phyloP scores from a whole-genome alignment of 192 early-diverging fungal genomes.

The Linnemannia zychae region DNA sequence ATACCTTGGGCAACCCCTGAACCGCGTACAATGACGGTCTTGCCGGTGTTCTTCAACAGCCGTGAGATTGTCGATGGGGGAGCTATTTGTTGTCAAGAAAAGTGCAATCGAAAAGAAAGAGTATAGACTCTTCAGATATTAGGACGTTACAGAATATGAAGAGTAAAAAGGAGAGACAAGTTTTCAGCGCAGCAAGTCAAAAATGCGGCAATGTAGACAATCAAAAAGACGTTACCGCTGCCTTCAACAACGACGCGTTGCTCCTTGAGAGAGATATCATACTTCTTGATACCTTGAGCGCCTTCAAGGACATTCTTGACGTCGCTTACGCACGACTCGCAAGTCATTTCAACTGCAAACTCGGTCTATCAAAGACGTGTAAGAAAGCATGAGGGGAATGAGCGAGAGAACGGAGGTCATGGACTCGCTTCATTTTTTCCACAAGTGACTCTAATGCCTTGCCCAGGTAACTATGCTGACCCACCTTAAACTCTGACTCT shows the following conservation, averaged over 20 bases:
- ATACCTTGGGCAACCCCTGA: constrained; percentile 73
- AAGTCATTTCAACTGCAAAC: constrained; percentile 91
- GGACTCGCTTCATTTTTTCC: neutral
- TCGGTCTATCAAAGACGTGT: constrained; percentile 67
- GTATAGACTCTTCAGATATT: neutral
- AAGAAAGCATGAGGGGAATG: neutral
- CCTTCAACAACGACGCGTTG: constrained; percentile 85
- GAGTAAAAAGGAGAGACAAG: neutral
- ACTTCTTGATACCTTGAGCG: constrained; percentile 67
- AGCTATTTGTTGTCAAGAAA: constrained; percentile 40
- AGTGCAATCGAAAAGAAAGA: neutral
- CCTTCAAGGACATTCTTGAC: constrained; percentile 70
- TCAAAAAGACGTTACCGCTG: constrained; percentile 54
- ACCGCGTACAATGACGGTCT: constrained; percentile 83
- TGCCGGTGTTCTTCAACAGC: constrained; percentile 79
- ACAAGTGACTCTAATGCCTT: neutral
- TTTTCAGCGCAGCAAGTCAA: neutral
- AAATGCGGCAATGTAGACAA: neutral
- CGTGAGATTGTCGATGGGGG: constrained; percentile 75
- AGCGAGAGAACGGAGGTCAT: neutral
- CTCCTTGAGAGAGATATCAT: constrained; percentile 75
- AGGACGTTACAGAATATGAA: neutral
- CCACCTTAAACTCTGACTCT: constrained; percentile 45
- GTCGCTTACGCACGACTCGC: constrained; percentile 81
- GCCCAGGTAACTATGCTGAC: neutral